A percentile compares a stretch with the other conserved stretches of the same genome.
Conservation (phyloP, 257 asterid genomes). For the Solanum commersonii region DNA sequence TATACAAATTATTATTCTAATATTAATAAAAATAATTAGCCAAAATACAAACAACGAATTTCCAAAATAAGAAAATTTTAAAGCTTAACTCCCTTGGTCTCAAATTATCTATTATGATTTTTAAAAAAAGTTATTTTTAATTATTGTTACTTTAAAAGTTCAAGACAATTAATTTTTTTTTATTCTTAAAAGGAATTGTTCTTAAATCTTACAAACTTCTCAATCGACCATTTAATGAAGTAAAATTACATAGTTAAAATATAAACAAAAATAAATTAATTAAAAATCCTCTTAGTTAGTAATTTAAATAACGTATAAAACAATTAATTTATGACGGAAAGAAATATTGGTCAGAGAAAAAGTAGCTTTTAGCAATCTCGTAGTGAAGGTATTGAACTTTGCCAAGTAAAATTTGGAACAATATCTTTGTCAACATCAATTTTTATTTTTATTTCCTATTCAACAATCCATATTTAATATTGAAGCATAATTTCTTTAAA, state of each 20-base stretch:
- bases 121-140: too few relatives aligned
- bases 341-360: neutral
- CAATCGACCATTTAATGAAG: neutral
- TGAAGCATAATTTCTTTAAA: neutral
- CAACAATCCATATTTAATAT: neutral
- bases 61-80: too few relatives aligned
- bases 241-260: neutral
- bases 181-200: neutral
- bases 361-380: neutral
- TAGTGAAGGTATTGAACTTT: neutral
- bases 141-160: too few relatives aligned
- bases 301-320: neutral
- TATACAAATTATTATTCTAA: too few relatives aligned
- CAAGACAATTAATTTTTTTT: neutral
- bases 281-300: neutral
- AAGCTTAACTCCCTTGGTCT: too few relatives aligned
- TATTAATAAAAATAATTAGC: neutral
- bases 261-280: neutral
- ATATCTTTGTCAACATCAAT: neutral
- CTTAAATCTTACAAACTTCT: neutral
- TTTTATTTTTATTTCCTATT: neutral
- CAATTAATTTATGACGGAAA: neutral
- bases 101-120: neutral
- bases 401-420: neutral
- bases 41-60: too few relatives aligned